Base-by-base conservation (phyloP, 257 asterid genomes). In the Forsythia viridissima region DNA sequence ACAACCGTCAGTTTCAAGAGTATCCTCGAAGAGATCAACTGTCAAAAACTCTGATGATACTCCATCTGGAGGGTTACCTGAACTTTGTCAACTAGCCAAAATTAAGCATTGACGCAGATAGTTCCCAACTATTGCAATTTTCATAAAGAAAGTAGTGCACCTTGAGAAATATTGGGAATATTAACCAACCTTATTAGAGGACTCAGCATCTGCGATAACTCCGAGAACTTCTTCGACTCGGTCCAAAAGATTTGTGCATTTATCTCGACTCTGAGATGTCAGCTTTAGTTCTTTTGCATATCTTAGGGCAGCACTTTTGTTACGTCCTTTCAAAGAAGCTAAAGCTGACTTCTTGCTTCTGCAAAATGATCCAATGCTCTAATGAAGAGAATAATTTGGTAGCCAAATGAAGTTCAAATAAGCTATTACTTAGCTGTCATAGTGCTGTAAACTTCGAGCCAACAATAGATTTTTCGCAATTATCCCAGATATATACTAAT, bases 151-250 rank as follows among this genome's bases (percentile, higher is more conserved):
- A 66, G 70, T 48, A 69, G 46, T 39, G 66, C 67, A 63, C 4
- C 13, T 30, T 8, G 76, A 79, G 71, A 65, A 70, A 68, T 68
- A 24, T 72, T 40, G 10, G 57, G 2, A 73, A 39, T 20, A 40
- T n/a, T 40, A 80, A 76, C 82, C 82, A n/a, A 92, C 98, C 98
- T 90, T 85, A 83, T 85, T 90, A 39, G 96, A 88, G 81, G 97
- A 91, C 82, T 94, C 98, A 3, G 91, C 89, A 85, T 92, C 97
- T 40, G 88, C 77, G 75, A 92, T 88, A 76, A 84, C 86, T 76
- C 87, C 88, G 77, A 92, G 92, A 81, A 92, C 93, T 72, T 82
- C 86, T 85, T 91, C 94, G 81, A 94, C 97, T 70, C 91, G 90
- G 79, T 90, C 90, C 90, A 89, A 82, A 65, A 94, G 92, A 11